phyloP scores from a whole-genome alignment of 768 basidiomycete genomes.

The Mrakia gelida region DNA sequence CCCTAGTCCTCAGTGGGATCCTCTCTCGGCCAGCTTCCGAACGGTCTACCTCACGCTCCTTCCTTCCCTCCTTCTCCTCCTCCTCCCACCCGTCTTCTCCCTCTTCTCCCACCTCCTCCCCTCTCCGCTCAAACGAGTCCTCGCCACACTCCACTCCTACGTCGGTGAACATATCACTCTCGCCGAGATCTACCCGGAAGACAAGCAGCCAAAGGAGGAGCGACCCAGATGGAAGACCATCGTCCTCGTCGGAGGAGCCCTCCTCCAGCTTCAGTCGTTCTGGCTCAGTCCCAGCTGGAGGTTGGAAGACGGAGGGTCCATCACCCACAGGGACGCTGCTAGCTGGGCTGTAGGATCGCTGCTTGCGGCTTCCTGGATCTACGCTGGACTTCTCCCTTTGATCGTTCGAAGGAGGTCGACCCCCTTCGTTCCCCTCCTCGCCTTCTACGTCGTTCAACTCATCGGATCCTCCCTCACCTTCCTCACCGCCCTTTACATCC shows the following conservation, averaged over 20 bases:
- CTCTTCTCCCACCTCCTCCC: neutral
- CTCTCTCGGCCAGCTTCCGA: neutral
- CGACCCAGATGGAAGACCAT: neutral
- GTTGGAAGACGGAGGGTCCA: no score
- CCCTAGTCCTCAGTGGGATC: neutral
- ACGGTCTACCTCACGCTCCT: neutral
- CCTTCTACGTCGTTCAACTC: conserved; percentile 7
- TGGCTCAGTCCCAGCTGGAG: neutral
- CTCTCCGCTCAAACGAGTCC: neutral
- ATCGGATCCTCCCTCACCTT: conserved; percentile 6
- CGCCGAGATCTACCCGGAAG: neutral
- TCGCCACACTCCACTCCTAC: neutral
- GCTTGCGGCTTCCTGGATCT: neutral
- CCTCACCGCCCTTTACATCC: neutral
- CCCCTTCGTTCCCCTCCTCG: neutral
- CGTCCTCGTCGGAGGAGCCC: neutral
- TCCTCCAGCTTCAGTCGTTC: neutral
- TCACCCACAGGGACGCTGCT: no score
- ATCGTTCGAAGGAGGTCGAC: neutral
- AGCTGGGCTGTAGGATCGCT: neutral
- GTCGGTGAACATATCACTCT: neutral
- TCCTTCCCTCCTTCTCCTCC: neutral
- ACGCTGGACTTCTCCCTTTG: neutral
- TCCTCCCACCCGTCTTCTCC: conserved; percentile 4
- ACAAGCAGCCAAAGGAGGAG: neutral